Percentiles rank a stretch among this genome's conserved stretches.
phyloP scores from a whole-genome alignment of 768 basidiomycete genomes.

The Sarcodon aspratus region DNA sequence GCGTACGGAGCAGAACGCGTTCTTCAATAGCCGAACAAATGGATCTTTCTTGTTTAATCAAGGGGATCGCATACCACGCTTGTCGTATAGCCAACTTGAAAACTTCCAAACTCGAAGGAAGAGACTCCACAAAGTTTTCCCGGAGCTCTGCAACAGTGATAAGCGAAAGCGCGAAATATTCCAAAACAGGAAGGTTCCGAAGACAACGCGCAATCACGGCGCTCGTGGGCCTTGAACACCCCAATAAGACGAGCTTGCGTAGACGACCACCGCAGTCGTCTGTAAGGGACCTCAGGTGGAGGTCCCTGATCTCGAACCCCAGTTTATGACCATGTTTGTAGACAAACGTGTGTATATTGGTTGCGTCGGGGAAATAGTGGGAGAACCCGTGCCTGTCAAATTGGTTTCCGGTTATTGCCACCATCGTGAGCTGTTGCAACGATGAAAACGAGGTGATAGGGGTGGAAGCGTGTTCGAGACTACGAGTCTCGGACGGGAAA shows the following conservation, averaged over 20 bases:
- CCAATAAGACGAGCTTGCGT: slow-evolving; percentile 23
- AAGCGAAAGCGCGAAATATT: slow-evolving; percentile 24
- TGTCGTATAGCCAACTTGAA: slow-evolving; percentile 25
- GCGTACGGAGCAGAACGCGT: background rate
- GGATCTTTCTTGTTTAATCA: slow-evolving; percentile 18
- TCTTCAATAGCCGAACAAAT: slow-evolving; percentile 20
- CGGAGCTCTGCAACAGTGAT: slow-evolving; percentile 23
- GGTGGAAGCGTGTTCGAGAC: background rate
- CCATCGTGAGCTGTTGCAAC: slow-evolving; percentile 19
- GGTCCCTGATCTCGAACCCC: slow-evolving; percentile 25
- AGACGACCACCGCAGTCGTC: slow-evolving; percentile 11
- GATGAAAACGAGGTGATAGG: slow-evolving; percentile 5
- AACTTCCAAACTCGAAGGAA: slow-evolving; percentile 18
- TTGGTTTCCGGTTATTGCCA: slow-evolving; percentile 21
- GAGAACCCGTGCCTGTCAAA: slow-evolving; percentile 21
- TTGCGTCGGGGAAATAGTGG: slow-evolving; percentile 15
- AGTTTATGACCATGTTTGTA: slow-evolving; percentile 22
- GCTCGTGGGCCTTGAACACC: slow-evolving; percentile 21
- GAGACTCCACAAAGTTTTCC: slow-evolving; percentile 17
- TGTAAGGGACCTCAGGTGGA: slow-evolving; percentile 20
- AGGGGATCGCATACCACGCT: slow-evolving; percentile 20
- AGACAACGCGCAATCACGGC: slow-evolving; percentile 18
- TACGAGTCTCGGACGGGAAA: slow-evolving; percentile 5
- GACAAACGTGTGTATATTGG: slow-evolving; percentile 20
- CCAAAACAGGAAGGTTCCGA: slow-evolving; percentile 13